Evolutionary conservation across 2,329 filamentous ascomycete species (phyloP), one percentile per base, ranked within the genome.

Genomic region (Neonectria coccinea): DNA sequence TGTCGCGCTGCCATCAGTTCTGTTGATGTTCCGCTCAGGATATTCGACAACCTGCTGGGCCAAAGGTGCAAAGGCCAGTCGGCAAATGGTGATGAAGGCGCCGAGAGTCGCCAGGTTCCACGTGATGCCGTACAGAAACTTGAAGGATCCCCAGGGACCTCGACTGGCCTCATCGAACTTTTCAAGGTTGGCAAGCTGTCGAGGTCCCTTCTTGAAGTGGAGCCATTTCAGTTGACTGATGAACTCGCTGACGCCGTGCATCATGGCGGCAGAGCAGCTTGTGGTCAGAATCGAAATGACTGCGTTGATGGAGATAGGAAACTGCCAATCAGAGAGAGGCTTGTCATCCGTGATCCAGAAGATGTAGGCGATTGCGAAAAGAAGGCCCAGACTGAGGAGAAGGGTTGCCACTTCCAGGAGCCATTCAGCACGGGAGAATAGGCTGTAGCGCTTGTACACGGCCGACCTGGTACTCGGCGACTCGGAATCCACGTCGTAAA

Each of bases 181-280:
- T 53, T 64, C 53, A 18, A 68, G 52, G 22, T 42, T 22, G 6
- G n/a, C 5, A 2, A 68, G 47, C 5, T 44, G 33, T 7, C 36
- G 55, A 12, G 53, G 59, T 1, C 29, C 11, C 7, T 22, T 25
- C 9, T 48, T 63, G 57, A 66, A 68, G 50, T 64, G 22, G 20
- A 59, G 60, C 66, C 64, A 68, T 36, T 68, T 68, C 20, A 68
- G 50, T 27, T 68, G 66, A 20, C 56, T 51, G 27, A 68, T 67
- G 20, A 56, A 68, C 9, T 50, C 44, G 44, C 66, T 64, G n/a
- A 67, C 60, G 3, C 41, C 44, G 22, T 64, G 56, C 66, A 67
- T 64, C 31, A 68, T 27, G 12, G 45, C 8, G 2, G 64, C 60
- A 20, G 54, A 36, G 18, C 57, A 66, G 18, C 10, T 12, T 8